A percentile compares a stretch with the other conserved stretches of the same genome.
Evolutionary conservation across 164 flowering plant genomes (phyloP).

Genomic region (Paratinospora sagittata): DNA sequence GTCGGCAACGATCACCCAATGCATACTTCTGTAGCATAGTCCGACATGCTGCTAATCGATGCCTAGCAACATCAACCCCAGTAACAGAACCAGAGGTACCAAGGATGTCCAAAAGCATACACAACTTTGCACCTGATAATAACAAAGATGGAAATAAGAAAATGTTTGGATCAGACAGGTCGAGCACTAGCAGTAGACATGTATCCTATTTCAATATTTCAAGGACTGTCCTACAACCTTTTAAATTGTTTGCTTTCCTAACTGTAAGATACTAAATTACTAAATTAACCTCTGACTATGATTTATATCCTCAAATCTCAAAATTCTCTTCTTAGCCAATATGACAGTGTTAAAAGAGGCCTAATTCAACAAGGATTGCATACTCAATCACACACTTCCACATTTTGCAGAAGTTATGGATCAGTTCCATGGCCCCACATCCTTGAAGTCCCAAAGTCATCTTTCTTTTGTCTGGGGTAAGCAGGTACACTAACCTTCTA

Average conservation of each 20-base stretch:
- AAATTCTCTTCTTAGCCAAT: too few species aligned
- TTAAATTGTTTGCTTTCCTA: too few species aligned
- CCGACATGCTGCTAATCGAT: slow-evolving; percentile 89
- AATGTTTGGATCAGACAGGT: neutral
- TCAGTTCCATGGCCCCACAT: neutral
- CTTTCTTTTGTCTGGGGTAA: neutral
- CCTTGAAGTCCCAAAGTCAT: neutral
- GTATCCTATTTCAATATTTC: too few species aligned
- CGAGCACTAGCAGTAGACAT: neutral
- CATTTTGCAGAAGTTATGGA: neutral
- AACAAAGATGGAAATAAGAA: slow-evolving; percentile 1
- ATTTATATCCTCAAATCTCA: too few species aligned
- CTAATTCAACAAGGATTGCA: neutral
- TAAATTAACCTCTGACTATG: too few species aligned
- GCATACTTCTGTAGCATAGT: slow-evolving; percentile 84
- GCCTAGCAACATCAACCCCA: slow-evolving; percentile 85
- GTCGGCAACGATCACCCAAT: slow-evolving; percentile 67
- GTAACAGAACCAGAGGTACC: slow-evolving; percentile 81
- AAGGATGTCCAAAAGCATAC: slow-evolving; percentile 79
- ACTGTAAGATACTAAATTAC: too few species aligned
- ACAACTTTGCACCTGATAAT: slow-evolving; percentile 84
- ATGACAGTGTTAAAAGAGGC: neutral
- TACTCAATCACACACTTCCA: neutral
- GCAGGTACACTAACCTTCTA: neutral
- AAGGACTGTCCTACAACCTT: too few species aligned